These are phyloP conservation scores for Amanita phalloides DNA, from an alignment of 768 basidiomycete genomes.

Conservation along the genomic window DNA sequence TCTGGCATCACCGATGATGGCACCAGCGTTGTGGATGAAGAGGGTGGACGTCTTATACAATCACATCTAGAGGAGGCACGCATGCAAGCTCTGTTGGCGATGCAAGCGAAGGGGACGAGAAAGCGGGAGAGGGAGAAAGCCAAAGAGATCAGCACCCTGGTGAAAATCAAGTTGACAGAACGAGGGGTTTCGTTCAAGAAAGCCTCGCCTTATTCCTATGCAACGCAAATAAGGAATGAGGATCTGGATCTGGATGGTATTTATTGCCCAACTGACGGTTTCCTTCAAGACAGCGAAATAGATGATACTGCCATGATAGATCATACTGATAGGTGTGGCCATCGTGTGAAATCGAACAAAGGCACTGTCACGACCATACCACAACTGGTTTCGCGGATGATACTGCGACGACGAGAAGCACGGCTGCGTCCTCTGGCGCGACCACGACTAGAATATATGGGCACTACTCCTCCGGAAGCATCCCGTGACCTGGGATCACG, in stretches of 20 bases:
- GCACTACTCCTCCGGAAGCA: background rate
- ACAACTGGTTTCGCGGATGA: slow-evolving; percentile 12
- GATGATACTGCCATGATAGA: background rate
- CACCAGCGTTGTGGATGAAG: background rate
- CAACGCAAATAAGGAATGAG: background rate
- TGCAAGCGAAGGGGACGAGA: slow-evolving; percentile 4
- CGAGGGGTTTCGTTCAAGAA: background rate
- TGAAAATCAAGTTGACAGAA: slow-evolving; percentile 4
- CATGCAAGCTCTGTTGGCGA: slow-evolving; percentile 3
- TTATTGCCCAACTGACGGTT: background rate
- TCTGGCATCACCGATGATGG: background rate
- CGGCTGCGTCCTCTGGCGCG: background rate
- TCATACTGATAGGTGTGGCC: background rate
- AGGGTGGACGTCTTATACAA: background rate
- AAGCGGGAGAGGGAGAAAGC: slow-evolving; percentile 2
- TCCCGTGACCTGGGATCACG: background rate
- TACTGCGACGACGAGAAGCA: slow-evolving; percentile 10
- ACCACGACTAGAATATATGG: background rate
- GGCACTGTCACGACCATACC: slow-evolving; percentile 8
- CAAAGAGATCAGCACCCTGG: slow-evolving; percentile 1
- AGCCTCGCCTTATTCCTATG: background rate
- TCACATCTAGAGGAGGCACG: background rate
- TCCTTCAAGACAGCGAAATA: background rate
- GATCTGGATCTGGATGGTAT: slow-evolving; percentile 1
- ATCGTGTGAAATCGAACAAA: slow-evolving; percentile 5